Evolutionary conservation across 257 asterid genomes (phyloP).

Genomic region (Salvia miltiorrhiza): DNA sequence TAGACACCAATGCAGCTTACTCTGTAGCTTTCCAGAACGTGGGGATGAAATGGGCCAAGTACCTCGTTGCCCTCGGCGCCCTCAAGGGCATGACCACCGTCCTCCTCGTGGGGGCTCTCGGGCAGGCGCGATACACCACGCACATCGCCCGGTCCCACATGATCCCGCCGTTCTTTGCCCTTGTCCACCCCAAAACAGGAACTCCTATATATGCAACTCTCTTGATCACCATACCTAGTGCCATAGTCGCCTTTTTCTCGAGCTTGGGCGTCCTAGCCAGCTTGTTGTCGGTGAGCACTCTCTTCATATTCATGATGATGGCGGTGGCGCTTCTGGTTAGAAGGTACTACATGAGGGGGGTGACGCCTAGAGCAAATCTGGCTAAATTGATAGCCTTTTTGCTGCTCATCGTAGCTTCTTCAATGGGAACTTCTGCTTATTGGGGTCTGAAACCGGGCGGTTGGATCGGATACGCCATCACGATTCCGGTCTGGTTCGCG

Average conservation of each 20-base stretch:
- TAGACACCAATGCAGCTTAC: conserved; percentile 50
- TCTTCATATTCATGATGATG: conserved; percentile 58
- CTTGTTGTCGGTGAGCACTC: conserved; percentile 44
- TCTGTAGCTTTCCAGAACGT: conserved; percentile 54
- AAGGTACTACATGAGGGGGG: conserved; percentile 41
- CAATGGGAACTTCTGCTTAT: conserved; percentile 51
- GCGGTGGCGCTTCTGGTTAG: conserved; percentile 58
- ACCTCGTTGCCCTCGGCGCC: conserved; percentile 53
- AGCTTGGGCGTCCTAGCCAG: conserved; percentile 42
- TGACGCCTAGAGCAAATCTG: conserved; percentile 32
- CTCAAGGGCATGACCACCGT: conserved; percentile 66
- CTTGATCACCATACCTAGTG: conserved; percentile 38
- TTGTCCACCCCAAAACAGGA: conserved; percentile 57
- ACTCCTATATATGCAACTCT: conserved; percentile 64
- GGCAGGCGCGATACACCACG: conserved; percentile 56
- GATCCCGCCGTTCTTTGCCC: conserved; percentile 66
- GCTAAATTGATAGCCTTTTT: conserved; percentile 29
- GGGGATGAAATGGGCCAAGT: conserved; percentile 65
- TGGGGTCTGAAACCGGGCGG: conserved; percentile 50
- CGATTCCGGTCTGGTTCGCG: conserved; percentile 46
- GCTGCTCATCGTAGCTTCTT: conserved; percentile 41
- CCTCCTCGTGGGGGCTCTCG: conserved; percentile 51
- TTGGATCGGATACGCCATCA: conserved; percentile 47
- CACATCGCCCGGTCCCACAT: conserved; percentile 60
- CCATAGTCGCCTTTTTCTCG: conserved; percentile 47